Evolutionary conservation across 306 rosid genomes (phyloP), one percentile per base, ranked within the genome.

Genomic region (Trifolium subterraneum): DNA sequence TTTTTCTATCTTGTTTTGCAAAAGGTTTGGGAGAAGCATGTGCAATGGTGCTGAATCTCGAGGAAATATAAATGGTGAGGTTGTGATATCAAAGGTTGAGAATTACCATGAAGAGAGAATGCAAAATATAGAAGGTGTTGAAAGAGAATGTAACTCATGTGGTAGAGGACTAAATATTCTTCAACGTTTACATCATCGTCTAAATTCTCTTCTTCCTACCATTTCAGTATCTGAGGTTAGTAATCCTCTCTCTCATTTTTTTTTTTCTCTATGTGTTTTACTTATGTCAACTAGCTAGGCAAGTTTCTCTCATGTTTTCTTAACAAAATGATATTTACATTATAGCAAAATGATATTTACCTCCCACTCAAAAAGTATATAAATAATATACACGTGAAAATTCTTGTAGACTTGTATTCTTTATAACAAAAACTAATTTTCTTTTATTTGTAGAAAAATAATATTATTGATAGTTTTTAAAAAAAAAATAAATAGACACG

Each of bases 41-140:
- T 88, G 91, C 90, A 75, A 85, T 18, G 83, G 87, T 69, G 54
- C 88, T 84, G 90, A 88, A 85, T 83, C 93, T 88, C 89, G 88
- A 86, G 94, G 86, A 74, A 67, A 75, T 86, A 86, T 83, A 88
- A 87, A 86, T 86, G 86, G 68, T 33, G 81, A 87, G 13, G 22
- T 45, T 80, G 71, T 76, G 79, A 52, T 60, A 54, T 76, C 85
- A 78, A 87, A 82, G 74, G 80, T 64, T 38, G 71, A 25, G 38
- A 79, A 55, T 65, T 75, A 72, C 41, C 29, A 89, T 85, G 88
- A 81, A 39, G 86, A 79, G 12, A 72, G 60, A 78, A 80, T 86
- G 87, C 88, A 81, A 79, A 75, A 54, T n/a, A 71, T 52, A 74
- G 84, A 70, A 31, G 79, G 27, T 0, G 78, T 27, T 0, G 82